Base-by-base conservation (phyloP, 495 filamentous ascomycete genomes). In the Saxispiralis lemnorum region DNA sequence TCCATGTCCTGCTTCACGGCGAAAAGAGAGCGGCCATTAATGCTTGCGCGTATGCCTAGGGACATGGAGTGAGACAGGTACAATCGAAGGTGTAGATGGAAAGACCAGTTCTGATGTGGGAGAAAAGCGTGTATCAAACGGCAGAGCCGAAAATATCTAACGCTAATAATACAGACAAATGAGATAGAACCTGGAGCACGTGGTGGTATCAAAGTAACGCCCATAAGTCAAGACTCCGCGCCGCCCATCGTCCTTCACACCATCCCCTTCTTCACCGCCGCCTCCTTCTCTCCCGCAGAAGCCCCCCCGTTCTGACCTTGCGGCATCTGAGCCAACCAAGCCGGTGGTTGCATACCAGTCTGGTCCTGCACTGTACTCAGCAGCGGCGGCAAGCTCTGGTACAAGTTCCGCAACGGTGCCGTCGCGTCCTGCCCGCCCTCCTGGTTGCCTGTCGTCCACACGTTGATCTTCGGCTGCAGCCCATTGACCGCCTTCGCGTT, bases 321-420 rank as follows among this genome's bases (percentile, higher is more conserved):
- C 18, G 66, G 65, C 61, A 72, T 65, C 55, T 66, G 58, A 49
- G 65, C 69, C 42, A 74, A 43, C 83, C 83, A 87, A 32, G 73
- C 65, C 10, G 83, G 83, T 10, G 83, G 72, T 9, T 64, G 63
- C 14, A 40, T 40, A 6, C 38, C 82, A 0, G 81, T 86, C 61
- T 89, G 83, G 12, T 89, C 83, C 50, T 85, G 75, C 53, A 89
- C 85, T 0, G 83, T 87, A 1, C 65, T 72, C 59, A 89, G 71
- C 7, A 89, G 64, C 11, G 83, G 83, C 33, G 83, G 83, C 40
- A 89, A 63, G 44, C 72, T 73, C 59, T 87, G 83, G 65, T 84
- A 82, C 35, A 84, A 56, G 45, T 68, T 71, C 15, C 71, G 55
- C 31, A 76, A 66, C 5, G 72, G 59, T 3, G 63, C 72, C 16